These are phyloP conservation scores for Leccinum obscurum DNA, from an alignment of 768 basidiomycete genomes.

Conservation along the genomic window DNA sequence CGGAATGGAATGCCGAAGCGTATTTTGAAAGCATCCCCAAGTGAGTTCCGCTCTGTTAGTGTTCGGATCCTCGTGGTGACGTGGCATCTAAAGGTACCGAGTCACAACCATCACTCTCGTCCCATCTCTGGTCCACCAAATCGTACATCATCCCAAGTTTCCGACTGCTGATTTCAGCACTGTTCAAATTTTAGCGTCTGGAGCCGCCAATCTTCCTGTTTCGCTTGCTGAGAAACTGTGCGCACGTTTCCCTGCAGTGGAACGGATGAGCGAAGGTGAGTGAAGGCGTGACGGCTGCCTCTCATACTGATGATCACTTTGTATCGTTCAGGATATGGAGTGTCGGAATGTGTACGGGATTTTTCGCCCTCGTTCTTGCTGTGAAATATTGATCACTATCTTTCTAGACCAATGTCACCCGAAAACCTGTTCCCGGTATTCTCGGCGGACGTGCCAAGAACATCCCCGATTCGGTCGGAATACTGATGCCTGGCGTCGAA, in stretches of 20 bases:
- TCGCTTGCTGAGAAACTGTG: slow-evolving; percentile 45
- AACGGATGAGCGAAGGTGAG: slow-evolving; percentile 48
- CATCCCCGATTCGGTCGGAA: slow-evolving; percentile 49
- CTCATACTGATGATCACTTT: slow-evolving; percentile 3
- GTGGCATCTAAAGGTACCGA: slow-evolving; percentile 45
- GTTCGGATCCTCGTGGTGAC: neutral
- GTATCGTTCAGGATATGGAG: slow-evolving; percentile 56
- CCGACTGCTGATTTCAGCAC: slow-evolving; percentile 53
- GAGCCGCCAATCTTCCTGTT: slow-evolving; percentile 69
- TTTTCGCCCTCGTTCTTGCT: neutral
- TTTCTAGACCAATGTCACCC: slow-evolving; percentile 51
- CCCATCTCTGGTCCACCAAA: slow-evolving; percentile 65
- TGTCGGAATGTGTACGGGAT: slow-evolving; percentile 63
- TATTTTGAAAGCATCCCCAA: slow-evolving; percentile 56
- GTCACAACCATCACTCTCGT: slow-evolving; percentile 52
- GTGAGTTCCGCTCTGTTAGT: slow-evolving; percentile 37
- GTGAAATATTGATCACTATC: neutral
- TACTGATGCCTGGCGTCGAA: slow-evolving; percentile 69
- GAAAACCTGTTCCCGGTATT: slow-evolving; percentile 44
- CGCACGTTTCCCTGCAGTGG: slow-evolving; percentile 36
- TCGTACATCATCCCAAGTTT: slow-evolving; percentile 54
- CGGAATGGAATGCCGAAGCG: slow-evolving; percentile 56
- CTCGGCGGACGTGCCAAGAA: slow-evolving; percentile 44
- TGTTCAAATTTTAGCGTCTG: slow-evolving; percentile 44
- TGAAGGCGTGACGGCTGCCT: neutral